Evolutionary conservation across 2,329 filamentous ascomycete species (phyloP).

Genomic region (Annulohypoxylon truncatum): DNA sequence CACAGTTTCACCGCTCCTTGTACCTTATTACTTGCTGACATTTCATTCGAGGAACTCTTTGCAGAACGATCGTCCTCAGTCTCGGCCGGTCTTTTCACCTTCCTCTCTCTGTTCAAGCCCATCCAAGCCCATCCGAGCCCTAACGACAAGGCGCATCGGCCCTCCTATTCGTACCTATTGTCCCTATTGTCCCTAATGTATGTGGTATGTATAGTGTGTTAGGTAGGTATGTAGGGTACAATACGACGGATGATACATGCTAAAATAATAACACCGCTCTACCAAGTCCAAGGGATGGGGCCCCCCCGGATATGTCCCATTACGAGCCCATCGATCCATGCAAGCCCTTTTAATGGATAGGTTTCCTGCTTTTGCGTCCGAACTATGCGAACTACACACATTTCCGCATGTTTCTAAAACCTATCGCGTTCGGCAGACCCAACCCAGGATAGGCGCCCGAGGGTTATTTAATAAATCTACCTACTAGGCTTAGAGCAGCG

Average conservation of each 20-base stretch:
- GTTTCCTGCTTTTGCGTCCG: slow-evolving; percentile 36
- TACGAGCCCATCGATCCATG: slow-evolving; percentile 44
- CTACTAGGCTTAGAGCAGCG: not conserved
- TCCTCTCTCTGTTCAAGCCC: slow-evolving; percentile 32
- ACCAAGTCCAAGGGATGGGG: slow-evolving; percentile 40
- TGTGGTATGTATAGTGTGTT: not conserved
- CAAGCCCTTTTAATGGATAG: slow-evolving; percentile 28
- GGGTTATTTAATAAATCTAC: slow-evolving; percentile 21
- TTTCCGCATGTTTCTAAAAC: slow-evolving; percentile 28
- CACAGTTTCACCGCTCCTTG: slow-evolving; percentile 44
- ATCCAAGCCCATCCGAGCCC: slow-evolving; percentile 25
- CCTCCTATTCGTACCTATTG: slow-evolving; percentile 1
- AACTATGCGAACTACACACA: slow-evolving; percentile 35
- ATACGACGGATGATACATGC: slow-evolving; percentile 1
- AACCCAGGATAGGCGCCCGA: slow-evolving; percentile 25
- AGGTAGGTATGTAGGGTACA: slow-evolving; percentile 13
- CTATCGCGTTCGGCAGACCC: slow-evolving; percentile 27
- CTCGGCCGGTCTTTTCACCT: slow-evolving; percentile 45
- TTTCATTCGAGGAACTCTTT: slow-evolving; percentile 30
- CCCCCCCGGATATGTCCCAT: slow-evolving; percentile 34
- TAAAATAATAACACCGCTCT: slow-evolving; percentile 30
- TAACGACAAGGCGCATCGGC: slow-evolving; percentile 17
- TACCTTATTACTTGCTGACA: slow-evolving; percentile 31
- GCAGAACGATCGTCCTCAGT: slow-evolving; percentile 44
- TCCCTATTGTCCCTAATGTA: not conserved